Evolutionary conservation across 495 filamentous ascomycete genomes (phyloP).

Genomic region (Xylaria grammica): DNA sequence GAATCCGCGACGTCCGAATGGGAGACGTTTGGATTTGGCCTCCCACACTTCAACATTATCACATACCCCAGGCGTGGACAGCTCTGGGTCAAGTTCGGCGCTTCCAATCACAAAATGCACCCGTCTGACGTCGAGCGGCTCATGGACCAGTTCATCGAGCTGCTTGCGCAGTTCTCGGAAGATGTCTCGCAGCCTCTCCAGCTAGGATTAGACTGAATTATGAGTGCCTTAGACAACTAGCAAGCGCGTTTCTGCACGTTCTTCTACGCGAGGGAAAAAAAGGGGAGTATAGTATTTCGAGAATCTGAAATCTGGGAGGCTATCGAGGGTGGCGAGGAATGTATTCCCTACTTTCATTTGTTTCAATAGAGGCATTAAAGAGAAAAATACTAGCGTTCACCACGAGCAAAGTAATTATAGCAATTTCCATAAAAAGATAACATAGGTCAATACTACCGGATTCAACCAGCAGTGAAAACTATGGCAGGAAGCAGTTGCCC

Average conservation of each 20-base stretch:
- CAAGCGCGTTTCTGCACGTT: neutral
- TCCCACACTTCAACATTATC: conserved; percentile 1
- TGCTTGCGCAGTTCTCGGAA: neutral
- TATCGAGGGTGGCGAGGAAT: too few species aligned
- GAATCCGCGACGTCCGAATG: neutral
- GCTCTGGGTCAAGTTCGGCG: neutral
- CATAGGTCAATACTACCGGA: too few species aligned
- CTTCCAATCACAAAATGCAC: conserved; percentile 4
- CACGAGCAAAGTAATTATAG: too few species aligned
- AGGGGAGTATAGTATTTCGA: neutral
- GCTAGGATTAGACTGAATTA: neutral
- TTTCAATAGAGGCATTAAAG: too few species aligned
- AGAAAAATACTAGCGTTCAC: too few species aligned
- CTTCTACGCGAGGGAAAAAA: neutral
- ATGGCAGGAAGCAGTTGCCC: too few species aligned
- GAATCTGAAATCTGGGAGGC: too few species aligned
- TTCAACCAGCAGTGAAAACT: too few species aligned
- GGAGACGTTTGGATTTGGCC: neutral
- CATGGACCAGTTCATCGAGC: neutral
- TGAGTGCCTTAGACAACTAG: neutral
- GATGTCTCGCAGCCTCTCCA: neutral
- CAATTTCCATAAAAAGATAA: too few species aligned
- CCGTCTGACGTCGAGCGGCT: neutral
- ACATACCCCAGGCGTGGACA: neutral
- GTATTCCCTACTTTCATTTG: too few species aligned